Base-by-base conservation (phyloP, 768 basidiomycete species). In the Cystofilobasidium ferigula region DNA sequence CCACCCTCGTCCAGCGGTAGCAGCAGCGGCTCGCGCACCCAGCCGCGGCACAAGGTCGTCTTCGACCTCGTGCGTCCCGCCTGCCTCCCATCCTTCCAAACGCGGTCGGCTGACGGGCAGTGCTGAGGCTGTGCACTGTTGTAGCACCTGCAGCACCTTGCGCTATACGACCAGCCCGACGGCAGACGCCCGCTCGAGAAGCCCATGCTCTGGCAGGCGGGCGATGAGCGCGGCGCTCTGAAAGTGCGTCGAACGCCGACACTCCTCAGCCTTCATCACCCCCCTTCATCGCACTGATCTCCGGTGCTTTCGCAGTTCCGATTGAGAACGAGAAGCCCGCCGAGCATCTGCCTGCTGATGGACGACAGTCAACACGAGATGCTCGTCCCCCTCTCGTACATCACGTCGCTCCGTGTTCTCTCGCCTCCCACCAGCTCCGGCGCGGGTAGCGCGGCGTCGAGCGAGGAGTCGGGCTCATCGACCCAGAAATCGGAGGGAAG, bases 331-430 rank as follows among this genome's bases (percentile, higher is more conserved):
- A 34, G 65, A 0, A 42, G 48, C 13, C 65, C 65, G 12, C 59
- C 65, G 22, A 61, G 59, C 28, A 53, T 67, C 32, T 67, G 65
- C 35, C 48, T 67, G 10, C 60, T 67, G 8, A 48, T 67, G 36
- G 65, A 67, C 59, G 65, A 61, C 34, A 48, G 57, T 32, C n/a
- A 47, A 10, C 65, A 67, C 40, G 65, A 67, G 53, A 61, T 67
- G 26, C 57, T 67, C 59, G 54, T 67, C 36, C 65, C 65, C 7
- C 53, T 67, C 22, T 26, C 26, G 22, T 42, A 24, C 30, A 47
- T 67, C 38, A 61, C 65, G 30, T 67, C 65, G 8, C 65, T 67
- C 10, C 58, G 47, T 5, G 30, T 67, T 13, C 59, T 67, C 45
- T 30, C 47, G 7, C 42, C 30, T 38, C 28, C 28, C 12, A 12